Conservation (phyloP, 352 stramenopile genomes). For the Aphanomyces stellatus region DNA sequence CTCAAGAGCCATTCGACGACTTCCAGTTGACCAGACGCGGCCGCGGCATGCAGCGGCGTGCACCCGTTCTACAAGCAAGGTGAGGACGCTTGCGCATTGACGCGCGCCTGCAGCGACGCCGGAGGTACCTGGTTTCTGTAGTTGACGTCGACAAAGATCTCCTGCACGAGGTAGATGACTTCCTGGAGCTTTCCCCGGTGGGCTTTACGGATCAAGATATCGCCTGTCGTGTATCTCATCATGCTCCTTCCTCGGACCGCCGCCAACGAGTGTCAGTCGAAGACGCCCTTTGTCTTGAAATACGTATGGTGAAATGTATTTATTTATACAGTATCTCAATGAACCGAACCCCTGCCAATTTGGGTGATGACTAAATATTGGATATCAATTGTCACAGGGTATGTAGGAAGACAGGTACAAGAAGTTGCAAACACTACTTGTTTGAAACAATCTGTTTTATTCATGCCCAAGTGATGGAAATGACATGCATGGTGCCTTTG, state of each 20-base stretch:
- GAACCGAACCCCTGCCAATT: neutral
- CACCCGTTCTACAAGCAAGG: constrained; percentile 57
- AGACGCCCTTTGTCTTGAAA: neutral
- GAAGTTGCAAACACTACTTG: no score
- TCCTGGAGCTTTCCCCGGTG: constrained; percentile 79
- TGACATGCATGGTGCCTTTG: no score
- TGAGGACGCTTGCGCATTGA: neutral
- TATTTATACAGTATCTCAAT: neutral
- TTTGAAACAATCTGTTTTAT: no score
- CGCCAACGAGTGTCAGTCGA: neutral
- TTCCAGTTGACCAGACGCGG: constrained; percentile 67
- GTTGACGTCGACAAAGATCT: constrained; percentile 72
- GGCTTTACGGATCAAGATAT: constrained; percentile 79
- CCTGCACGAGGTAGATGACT: constrained; percentile 60
- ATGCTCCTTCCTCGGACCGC: neutral
- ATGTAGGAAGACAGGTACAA: neutral
- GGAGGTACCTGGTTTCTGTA: constrained; percentile 68
- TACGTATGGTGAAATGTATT: neutral
- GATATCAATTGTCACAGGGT: neutral
- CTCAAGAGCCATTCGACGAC: constrained; percentile 73
- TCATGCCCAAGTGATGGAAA: no score
- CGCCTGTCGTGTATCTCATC: constrained; percentile 54
- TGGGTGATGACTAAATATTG: neutral
- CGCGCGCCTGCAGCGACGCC: neutral
- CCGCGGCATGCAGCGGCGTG: constrained; percentile 64